Evolutionary conservation across 106 monocot species (phyloP), one percentile per base, ranked within the genome.

Genomic region (Dioscorea alata): DNA sequence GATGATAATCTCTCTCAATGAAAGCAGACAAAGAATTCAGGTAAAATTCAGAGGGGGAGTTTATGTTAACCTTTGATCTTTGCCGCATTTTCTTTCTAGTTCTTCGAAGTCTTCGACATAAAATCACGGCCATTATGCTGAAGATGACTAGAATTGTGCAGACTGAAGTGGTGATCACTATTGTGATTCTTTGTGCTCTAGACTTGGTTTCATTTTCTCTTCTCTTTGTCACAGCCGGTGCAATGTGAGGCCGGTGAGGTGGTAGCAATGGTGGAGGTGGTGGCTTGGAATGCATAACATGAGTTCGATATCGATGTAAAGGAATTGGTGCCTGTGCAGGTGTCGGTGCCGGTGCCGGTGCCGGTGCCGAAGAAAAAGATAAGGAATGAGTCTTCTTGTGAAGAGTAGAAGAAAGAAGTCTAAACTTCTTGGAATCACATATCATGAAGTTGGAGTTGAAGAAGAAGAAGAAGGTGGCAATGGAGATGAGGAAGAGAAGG

Each of bases 11-110:
- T 42, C 42, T 42, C 42, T 42, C 42, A 42, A 42, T 42, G 42
- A 42, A 66, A 19, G 17, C 17, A 16, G 34, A 48, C 49, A 66
- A 22, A 13, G 65, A 66, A 22, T 66, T 66, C 48, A 66, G n/a
- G 13, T 66, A 28, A 28, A 28, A 28, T 28, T 28, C 28, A 28
- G 28, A 28, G 28, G 28, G 3, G 3, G 28, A 28, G 28, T 28
- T 28, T 28, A 3, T 28, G 28, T 28, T 28, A 42, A 42, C 42
- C 65, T 66, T 33, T 22, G 59, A 59, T 59, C 59, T 59, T 10
- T 42, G 42, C 42, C 42, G 6, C 42, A 42, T 42, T 23, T 23
- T 59, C 22, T 59, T 59, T 21, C 59, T 5, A 20, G 12, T 33
- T 33, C 28, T 34, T 4, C 32, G 65, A n/a, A 49, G 4, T n/a